Base-by-base conservation (phyloP, 441 rosid genomes). In the Populus hybrid region DNA sequence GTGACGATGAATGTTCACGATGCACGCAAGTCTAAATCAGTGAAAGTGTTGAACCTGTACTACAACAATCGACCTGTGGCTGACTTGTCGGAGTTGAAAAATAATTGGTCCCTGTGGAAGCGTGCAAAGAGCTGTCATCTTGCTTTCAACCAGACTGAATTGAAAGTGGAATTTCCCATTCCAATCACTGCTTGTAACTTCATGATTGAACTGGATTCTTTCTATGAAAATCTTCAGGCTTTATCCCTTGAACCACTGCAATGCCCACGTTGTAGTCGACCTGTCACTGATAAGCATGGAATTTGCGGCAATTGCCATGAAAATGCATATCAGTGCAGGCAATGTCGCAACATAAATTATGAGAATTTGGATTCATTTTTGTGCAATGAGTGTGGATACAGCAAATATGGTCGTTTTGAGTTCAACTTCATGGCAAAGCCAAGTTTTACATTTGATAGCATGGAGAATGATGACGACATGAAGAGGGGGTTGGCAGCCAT, bases 381-480 rank as follows among this genome's bases (percentile, higher is more conserved):
- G 72, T 96, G 99, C 90, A 97, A 97, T 82, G 99, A 97, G 80
- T 97, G 99, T 81, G 99, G 99, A 50, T 97, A 90, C 77, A 94
- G 99, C 94, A 97, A 97, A 85, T 96, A 96, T 82, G 99, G 99
- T 71, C 98, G 99, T 76, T 97, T 96, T 87, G 99, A 97, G 87
- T 97, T 97, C 84, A 95, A 96, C 86, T 97, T 97, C 88, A 92
- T 94, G 99, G 99, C 99, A 59, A 97, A 93, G 83, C 99, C 99
- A 73, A 97, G 99, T 86, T 96, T 93, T 87, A 88, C 92, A 72
- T 97, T 97, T 88, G 99, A 96, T 88, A 88, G 89, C 86, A 94
- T 97, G 99, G 99, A 94, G 88, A 97, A 96, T 85, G 99, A 94
- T 81, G 99, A 97, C 40, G 99, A 96, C 86, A 97, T 97, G 99